These are phyloP conservation scores for Acacia acuminata DNA, from an alignment of 306 rosid species.

Conservation along the genomic window DNA sequence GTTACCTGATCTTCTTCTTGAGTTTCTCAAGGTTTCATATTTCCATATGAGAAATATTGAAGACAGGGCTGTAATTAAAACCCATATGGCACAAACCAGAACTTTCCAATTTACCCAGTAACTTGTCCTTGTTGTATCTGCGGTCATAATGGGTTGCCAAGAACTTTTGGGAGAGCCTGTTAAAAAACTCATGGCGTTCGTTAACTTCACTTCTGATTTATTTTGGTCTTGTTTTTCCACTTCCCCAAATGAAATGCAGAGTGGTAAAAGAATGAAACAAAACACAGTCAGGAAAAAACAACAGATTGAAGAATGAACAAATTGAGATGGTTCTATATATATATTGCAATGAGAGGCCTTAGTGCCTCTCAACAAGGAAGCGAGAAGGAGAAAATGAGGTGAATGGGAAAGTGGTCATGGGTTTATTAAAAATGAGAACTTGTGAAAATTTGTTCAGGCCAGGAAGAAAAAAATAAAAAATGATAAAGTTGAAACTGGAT, in stretches of 20 bases:
- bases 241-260: conserved; percentile 20
- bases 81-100: conserved; percentile 64
- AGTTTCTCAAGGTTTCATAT: conserved; percentile 47
- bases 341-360: background rate
- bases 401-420: conserved; percentile 38
- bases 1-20: conserved; percentile 4
- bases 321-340: conserved; percentile 15
- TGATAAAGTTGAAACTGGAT: conserved; percentile 30
- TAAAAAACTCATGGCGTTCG: conserved; percentile 55
- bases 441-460: conserved; percentile 31
- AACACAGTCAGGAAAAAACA: conserved; percentile 11
- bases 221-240: conserved; percentile 21
- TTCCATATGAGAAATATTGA: conserved; percentile 58
- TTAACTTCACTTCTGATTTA: conserved; percentile 19
- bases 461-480: conserved; percentile 43
- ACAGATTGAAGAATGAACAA: conserved; percentile 26
- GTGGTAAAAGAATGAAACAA: conserved; percentile 19
- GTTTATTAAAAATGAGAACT: conserved; percentile 30
- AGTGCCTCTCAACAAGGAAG: conserved; percentile 7
- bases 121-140: conserved; percentile 65
- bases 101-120: conserved; percentile 97
- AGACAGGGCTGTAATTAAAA: conserved; percentile 48
- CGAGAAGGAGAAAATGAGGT: conserved; percentile 11
- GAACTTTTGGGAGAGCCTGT: conserved; percentile 62
- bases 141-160: conserved; percentile 80